Percentiles rank a stretch among this genome's conserved stretches.
Evolutionary conservation across 257 asterid genomes (phyloP).

Genomic region (Cruciata laevipes): DNA sequence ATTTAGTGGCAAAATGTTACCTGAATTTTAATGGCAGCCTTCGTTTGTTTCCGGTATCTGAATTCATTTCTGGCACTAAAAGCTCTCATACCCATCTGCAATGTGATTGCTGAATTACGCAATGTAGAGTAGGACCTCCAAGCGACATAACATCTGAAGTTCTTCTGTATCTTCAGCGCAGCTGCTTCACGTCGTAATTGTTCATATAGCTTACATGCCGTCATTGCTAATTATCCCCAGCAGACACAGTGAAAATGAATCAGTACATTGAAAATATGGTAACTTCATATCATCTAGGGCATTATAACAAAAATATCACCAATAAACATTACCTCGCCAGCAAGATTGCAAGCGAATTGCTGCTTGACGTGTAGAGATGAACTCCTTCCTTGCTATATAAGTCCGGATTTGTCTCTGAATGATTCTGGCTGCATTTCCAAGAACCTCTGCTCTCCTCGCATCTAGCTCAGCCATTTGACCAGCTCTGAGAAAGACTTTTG

Average conservation of each 20-base stretch:
- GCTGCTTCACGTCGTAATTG: constrained; percentile 88
- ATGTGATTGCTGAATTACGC: constrained; percentile 49
- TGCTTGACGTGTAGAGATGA: constrained; percentile 61
- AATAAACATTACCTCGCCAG: constrained; percentile 78
- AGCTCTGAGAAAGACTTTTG: constrained; percentile 96
- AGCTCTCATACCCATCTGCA: constrained; percentile 97
- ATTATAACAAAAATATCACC: constrained; percentile 4
- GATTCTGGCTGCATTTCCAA: constrained; percentile 92
- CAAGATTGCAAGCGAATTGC: constrained; percentile 90
- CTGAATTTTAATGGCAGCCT: constrained; percentile 88
- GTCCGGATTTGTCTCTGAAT: constrained; percentile 96
- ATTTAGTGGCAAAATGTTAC: constrained; percentile 26
- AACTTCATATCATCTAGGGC: not conserved
- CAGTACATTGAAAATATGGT: not conserved
- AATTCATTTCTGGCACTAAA: constrained; percentile 79
- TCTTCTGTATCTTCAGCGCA: constrained; percentile 88
- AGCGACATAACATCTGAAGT: constrained; percentile 62
- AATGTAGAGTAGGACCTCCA: constrained; percentile 51
- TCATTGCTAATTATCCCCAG: constrained; percentile 42
- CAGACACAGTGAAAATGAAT: not conserved
- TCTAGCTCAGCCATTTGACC: constrained; percentile 99
- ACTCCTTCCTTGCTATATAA: constrained; percentile 81
- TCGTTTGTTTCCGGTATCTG: constrained; percentile 81
- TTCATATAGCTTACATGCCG: constrained; percentile 84
- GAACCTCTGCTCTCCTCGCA: constrained; percentile 93